These are phyloP conservation scores for Colletotrichum sp. DNA, from an alignment of 2,329 filamentous ascomycete species.

Conservation along the genomic window DNA sequence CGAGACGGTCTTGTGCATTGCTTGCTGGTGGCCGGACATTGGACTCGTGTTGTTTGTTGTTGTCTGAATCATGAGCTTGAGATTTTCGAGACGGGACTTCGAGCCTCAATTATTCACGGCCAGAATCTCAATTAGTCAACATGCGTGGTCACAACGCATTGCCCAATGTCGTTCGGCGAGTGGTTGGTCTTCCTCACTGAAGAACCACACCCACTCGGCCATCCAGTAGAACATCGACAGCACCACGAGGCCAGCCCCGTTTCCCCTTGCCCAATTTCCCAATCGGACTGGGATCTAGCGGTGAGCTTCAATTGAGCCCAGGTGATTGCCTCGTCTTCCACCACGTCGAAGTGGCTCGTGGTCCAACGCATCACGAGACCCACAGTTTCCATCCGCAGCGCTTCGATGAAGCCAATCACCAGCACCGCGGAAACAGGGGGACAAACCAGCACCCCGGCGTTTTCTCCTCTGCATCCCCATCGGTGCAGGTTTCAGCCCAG, in stretches of 20 bases:
- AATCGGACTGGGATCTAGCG: background rate
- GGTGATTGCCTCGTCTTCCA: background rate
- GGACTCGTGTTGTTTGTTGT: background rate
- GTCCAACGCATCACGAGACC: background rate
- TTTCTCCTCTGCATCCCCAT: background rate
- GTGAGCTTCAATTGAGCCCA: background rate
- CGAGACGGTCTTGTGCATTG: background rate
- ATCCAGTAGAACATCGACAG: background rate
- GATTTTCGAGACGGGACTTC: background rate
- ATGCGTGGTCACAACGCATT: background rate
- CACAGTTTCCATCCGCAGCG: background rate
- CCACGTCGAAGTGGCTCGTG: background rate
- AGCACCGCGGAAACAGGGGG: background rate
- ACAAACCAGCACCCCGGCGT: background rate
- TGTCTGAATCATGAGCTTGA: background rate
- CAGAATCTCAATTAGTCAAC: background rate
- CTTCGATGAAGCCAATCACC: background rate
- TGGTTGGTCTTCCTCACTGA: background rate
- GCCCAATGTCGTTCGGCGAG: background rate
- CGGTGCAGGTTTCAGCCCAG: background rate
- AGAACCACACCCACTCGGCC: background rate
- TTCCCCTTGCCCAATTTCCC: background rate
- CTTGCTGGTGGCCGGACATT: background rate
- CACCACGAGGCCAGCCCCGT: background rate
- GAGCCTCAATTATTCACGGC: background rate